These are phyloP conservation scores for Collybiopsis luxurians DNA, from an alignment of 768 basidiomycete species.

Conservation along the genomic window DNA sequence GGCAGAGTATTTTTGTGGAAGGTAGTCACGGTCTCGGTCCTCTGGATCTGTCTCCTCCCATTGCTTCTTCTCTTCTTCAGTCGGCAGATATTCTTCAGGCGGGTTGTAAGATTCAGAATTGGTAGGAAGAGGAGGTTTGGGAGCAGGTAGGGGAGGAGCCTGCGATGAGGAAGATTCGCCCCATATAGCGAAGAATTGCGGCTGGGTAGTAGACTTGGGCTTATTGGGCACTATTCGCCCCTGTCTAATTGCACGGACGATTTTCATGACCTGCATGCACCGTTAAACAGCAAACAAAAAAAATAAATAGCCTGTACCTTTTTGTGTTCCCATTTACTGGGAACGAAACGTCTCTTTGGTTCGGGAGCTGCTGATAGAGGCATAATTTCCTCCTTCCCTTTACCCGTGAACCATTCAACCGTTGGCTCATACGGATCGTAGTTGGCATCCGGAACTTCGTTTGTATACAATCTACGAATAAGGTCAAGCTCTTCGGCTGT, in stretches of 20 bases:
- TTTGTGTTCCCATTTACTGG: conserved; percentile 99
- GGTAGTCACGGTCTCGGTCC: conserved; percentile 85
- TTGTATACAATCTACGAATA: conserved; percentile 84
- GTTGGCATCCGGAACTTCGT: conserved; percentile 85
- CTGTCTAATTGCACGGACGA: conserved; percentile 95
- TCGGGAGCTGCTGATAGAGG: conserved; percentile 89
- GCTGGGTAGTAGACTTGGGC: conserved; percentile 61
- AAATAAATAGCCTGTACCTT: conserved; percentile 56
- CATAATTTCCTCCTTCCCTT: conserved; percentile 93
- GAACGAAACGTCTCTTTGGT: conserved; percentile 94
- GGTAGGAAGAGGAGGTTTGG: conserved; percentile 84
- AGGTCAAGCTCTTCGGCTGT: conserved; percentile 92
- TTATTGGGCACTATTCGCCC: conserved; percentile 92
- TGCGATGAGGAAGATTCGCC: conserved; percentile 70
- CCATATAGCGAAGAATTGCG: conserved; percentile 88
- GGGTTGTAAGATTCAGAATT: conserved; percentile 99
- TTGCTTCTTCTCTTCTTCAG: conserved; percentile 72
- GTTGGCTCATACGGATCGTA: conserved; percentile 95
- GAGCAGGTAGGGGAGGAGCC: conserved; percentile 88
- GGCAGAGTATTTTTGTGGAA: conserved; percentile 82
- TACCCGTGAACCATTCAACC: conserved; percentile 95
- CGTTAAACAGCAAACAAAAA: neutral
- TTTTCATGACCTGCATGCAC: conserved; percentile 90
- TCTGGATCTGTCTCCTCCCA: conserved; percentile 86
- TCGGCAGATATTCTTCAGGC: conserved; percentile 92